Evolutionary conservation across 2,329 filamentous ascomycete genomes (phyloP).

Genomic region (Conoideocrella luteorostrata): DNA sequence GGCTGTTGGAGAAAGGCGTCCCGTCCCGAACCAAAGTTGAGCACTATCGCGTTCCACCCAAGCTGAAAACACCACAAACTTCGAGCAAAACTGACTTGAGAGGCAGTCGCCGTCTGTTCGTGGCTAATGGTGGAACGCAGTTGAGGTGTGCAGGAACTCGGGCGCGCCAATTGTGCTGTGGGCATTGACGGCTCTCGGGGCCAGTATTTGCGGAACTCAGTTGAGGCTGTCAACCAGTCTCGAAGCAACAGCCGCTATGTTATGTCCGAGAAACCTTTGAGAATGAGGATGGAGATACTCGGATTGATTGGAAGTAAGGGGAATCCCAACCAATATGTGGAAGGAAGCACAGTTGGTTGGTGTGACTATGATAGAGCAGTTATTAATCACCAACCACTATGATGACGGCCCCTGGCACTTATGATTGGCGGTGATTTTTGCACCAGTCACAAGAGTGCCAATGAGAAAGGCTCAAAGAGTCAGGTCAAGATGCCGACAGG

Average conservation of each 20-base stretch:
- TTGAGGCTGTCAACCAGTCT: background rate
- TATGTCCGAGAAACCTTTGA: no score
- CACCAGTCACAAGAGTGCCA: background rate
- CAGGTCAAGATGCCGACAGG: conserved; percentile 1
- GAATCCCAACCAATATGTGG: background rate
- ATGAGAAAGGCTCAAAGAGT: background rate
- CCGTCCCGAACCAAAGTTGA: background rate
- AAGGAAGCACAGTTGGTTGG: background rate
- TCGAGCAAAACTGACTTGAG: no score
- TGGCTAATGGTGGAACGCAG: no score
- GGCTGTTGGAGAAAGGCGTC: background rate
- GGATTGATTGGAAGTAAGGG: background rate
- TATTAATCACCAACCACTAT: conserved; percentile 8
- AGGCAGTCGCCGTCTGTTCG: no score
- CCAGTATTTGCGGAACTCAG: background rate
- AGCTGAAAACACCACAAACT: background rate
- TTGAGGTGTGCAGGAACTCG: background rate
- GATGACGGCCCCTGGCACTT: conserved; percentile 3
- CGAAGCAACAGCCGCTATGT: background rate
- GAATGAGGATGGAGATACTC: no score
- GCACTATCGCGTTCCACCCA: background rate
- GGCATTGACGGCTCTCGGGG: background rate
- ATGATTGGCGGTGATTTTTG: conserved; percentile 3
- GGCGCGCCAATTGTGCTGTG: conserved; percentile 1
- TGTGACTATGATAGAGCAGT: conserved; percentile 2